Evolutionary conservation across 1,284 basidiomycete species (phyloP), one percentile per base, ranked within the genome.

Genomic region (Erythrobasidium hasegawianum): DNA sequence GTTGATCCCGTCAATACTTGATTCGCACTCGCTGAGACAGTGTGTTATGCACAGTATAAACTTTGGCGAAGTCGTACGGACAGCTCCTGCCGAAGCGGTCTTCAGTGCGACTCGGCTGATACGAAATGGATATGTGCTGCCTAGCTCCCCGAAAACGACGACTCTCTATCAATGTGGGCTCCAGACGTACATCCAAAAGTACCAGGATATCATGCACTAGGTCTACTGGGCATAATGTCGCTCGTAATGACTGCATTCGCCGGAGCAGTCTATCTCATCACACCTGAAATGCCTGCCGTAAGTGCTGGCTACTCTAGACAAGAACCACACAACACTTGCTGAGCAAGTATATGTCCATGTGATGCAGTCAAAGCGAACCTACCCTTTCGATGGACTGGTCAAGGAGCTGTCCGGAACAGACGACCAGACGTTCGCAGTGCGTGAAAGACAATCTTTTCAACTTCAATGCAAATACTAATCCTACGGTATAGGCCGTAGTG

Each of bases 131-230:
- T n/a, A n/a, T 33, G 33, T 4, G 11, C 29, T 24, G 49, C 22
- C 10, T 50, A 75, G 74, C 61, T 73, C n/a, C 72, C 71, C n/a
- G 71, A 73, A 68, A 69, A 67, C 53, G 74, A 74, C 57, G 74
- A 75, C 58, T 59, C 71, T 14, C 73, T 72, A 43, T 69, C 69
- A 14, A 72, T 75, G 70, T 74, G 73, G 74, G 73, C 71, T 0
- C 74, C 74, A 16, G 74, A 75, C 54, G 71, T 72, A 11, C 72
- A 74, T 70, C 33, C 33, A 33, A 69, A 67, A 56, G 64, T 73
- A 39, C 69, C 68, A 70, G 70, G 59, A 68, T 70, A n/a, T 45
- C 66, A n/a, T 68, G 74, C 74, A 16, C 38, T 74, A 27, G 22
- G 45, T 13, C 73, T 74, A 59, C 67, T 75, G 50, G 43, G 67